A percentile compares a stretch with the other conserved stretches of the same genome.
Conservation (phyloP, 2,329 filamentous ascomycete species). For the Exophiala bonariae region DNA sequence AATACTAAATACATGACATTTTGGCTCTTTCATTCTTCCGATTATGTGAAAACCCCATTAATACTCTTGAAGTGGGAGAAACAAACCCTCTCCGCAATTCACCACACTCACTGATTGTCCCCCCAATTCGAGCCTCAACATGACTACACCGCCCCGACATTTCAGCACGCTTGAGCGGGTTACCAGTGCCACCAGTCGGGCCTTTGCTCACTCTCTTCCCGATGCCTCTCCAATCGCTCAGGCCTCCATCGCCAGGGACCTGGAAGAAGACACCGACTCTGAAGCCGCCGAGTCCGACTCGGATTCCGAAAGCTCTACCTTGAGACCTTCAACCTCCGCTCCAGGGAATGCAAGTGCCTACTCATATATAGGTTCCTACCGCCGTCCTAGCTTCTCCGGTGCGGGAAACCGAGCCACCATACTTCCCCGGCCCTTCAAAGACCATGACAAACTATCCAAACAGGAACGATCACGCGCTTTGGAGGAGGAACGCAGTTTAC, state of each 20-base stretch:
- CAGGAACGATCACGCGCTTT: slow-evolving; percentile 55
- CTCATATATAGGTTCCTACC: slow-evolving; percentile 67
- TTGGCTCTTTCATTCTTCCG: too few species aligned
- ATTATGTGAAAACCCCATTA: too few species aligned
- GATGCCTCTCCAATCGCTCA: slow-evolving; percentile 67
- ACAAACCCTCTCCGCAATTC: neutral
- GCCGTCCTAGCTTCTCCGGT: slow-evolving; percentile 74
- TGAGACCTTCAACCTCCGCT: slow-evolving; percentile 41
- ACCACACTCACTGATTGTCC: neutral
- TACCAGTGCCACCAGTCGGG: slow-evolving; percentile 20
- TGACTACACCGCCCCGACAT: slow-evolving; percentile 16
- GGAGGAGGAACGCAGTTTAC: slow-evolving; percentile 58
- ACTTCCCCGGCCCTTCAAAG: slow-evolving; percentile 48
- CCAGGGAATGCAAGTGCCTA: slow-evolving; percentile 35
- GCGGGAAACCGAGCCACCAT: slow-evolving; percentile 71
- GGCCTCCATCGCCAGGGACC: slow-evolving; percentile 64
- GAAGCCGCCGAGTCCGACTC: slow-evolving; percentile 32
- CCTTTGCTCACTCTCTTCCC: slow-evolving; percentile 46
- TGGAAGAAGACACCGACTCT: slow-evolving; percentile 64
- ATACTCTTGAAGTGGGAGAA: too few species aligned
- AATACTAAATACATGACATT: too few species aligned
- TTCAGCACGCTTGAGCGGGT: slow-evolving; percentile 21
- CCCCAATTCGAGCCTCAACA: slow-evolving; percentile 2
- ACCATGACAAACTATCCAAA: slow-evolving; percentile 49
- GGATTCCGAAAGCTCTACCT: slow-evolving; percentile 40